Conservation (phyloP, 441 rosid genomes). For the Omphalea diandra region DNA sequence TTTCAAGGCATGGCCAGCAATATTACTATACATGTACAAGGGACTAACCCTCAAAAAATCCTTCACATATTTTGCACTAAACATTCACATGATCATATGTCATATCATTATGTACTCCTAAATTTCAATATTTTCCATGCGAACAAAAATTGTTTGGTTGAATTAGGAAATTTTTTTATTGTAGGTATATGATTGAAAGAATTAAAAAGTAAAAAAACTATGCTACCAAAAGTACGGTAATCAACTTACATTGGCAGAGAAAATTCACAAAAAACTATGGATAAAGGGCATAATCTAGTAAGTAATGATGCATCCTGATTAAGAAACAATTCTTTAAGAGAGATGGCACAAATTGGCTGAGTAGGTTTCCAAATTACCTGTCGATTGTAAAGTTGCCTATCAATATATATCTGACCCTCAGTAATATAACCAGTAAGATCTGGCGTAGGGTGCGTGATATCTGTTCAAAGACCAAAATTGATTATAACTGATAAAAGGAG, state of each 20-base stretch:
- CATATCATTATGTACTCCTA: neutral
- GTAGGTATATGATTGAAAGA: neutral
- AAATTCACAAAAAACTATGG: neutral
- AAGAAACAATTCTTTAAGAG: neutral
- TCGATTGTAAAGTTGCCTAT: constrained; percentile 88
- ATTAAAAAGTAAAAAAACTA: neutral
- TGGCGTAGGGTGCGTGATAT: constrained; percentile 97
- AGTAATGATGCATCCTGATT: neutral
- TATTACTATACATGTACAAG: no score
- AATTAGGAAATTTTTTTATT: neutral
- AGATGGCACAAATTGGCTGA: neutral
- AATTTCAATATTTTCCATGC: neutral
- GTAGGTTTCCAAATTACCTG: constrained; percentile 49
- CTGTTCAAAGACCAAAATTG: constrained; percentile 36
- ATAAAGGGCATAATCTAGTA: neutral
- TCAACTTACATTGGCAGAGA: neutral
- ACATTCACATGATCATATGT: neutral
- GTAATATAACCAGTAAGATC: constrained; percentile 99
- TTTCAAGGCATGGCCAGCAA: no score
- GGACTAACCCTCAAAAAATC: neutral
- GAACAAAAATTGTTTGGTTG: neutral
- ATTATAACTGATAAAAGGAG: neutral
- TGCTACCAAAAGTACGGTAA: neutral
- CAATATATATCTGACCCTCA: constrained; percentile 98
- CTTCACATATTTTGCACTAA: neutral